Percentiles rank a stretch among this genome's conserved stretches.
phyloP scores from a whole-genome alignment of 208 protist genomes.

The Leishmania lainsoni region DNA sequence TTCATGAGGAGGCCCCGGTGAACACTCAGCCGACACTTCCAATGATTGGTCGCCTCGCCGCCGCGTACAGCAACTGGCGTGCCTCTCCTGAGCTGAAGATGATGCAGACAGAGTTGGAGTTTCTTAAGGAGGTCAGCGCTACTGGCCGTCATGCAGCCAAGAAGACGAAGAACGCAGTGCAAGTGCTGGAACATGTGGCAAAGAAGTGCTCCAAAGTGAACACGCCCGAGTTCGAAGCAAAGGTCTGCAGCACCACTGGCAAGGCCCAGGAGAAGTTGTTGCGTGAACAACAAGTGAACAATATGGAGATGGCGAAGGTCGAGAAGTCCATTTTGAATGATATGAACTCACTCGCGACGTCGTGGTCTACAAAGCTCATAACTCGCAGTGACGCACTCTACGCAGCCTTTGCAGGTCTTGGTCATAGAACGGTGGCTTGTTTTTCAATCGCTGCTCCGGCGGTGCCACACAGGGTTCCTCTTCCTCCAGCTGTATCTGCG shows the following conservation, averaged over 20 bases:
- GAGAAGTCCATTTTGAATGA: background rate
- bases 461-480: background rate
- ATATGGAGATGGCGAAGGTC: background rate
- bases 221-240: background rate
- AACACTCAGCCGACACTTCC: background rate
- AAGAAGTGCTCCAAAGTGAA: constrained; percentile 15
- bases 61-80: constrained; percentile 9
- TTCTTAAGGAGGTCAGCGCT: constrained; percentile 4
- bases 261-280: constrained; percentile 1
- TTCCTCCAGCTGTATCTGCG: background rate
- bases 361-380: background rate
- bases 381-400: constrained; percentile 3
- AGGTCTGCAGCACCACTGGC: background rate
- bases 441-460: background rate
- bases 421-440: background rate
- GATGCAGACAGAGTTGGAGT: constrained; percentile 8
- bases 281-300: background rate
- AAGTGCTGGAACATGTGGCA: background rate
- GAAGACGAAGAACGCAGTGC: constrained; percentile 1
- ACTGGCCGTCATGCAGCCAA: background rate
- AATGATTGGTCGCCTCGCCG: background rate
- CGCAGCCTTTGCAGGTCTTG: background rate
- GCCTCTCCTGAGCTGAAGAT: constrained; percentile 1
- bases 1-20: background rate
- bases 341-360: constrained; percentile 3